Evolutionary conservation across 2,329 filamentous ascomycete species (phyloP).

Genomic region (Chaetomium sp.): DNA sequence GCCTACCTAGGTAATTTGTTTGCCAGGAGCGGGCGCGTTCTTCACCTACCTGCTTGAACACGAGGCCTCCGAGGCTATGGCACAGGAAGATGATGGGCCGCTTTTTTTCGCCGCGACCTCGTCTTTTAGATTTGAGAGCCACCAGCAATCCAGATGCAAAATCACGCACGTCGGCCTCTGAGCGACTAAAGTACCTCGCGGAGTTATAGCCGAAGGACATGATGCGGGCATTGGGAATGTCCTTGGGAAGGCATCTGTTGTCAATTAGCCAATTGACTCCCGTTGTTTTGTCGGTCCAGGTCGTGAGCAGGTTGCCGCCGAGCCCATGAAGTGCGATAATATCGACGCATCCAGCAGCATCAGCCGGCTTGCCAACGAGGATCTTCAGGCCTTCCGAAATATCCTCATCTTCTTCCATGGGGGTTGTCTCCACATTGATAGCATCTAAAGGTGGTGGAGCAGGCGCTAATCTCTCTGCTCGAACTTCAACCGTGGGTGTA

Average conservation of each 20-base stretch:
- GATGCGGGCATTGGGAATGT: not conserved
- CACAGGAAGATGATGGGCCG: no score
- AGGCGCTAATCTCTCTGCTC: no score
- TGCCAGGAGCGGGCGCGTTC: no score
- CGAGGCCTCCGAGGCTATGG: no score
- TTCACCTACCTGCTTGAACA: no score
- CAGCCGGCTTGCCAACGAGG: not conserved
- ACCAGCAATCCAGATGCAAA: slow-evolving; percentile 1
- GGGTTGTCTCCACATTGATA: no score
- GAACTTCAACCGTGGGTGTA: no score
- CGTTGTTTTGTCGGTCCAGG: not conserved
- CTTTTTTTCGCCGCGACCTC: not conserved
- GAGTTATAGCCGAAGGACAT: not conserved
- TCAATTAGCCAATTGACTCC: not conserved
- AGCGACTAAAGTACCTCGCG: not conserved
- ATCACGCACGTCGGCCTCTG: not conserved
- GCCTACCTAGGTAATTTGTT: no score
- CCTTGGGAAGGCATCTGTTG: no score
- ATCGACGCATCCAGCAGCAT: not conserved
- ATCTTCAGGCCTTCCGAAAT: no score
- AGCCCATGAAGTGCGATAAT: slow-evolving; percentile 1
- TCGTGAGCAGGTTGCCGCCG: not conserved
- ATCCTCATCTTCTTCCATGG: no score
- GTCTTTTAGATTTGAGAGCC: not conserved
- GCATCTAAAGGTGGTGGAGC: no score